These are phyloP conservation scores for Aspergillus tamarii DNA, from an alignment of 2,329 filamentous ascomycete species.

Conservation along the genomic window DNA sequence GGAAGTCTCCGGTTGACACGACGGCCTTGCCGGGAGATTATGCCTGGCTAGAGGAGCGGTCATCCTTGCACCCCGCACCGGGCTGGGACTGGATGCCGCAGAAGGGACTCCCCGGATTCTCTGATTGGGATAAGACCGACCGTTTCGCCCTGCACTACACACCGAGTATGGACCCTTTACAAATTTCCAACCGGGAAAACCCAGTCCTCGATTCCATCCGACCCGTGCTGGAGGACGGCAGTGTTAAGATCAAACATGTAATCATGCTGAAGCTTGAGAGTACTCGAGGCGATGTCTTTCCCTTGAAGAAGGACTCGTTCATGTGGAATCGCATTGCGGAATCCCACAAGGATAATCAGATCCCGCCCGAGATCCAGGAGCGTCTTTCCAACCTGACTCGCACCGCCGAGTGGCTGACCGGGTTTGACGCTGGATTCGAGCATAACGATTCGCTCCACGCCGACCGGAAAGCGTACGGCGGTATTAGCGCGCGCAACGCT, in stretches of 20 bases:
- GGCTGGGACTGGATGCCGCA: slow-evolving; percentile 31
- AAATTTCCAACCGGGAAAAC: slow-evolving; percentile 44
- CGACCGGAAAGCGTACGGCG: slow-evolving; percentile 38
- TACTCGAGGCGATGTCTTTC: slow-evolving; percentile 51
- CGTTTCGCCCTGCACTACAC: slow-evolving; percentile 34
- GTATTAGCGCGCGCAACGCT: slow-evolving; percentile 46
- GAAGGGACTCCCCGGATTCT: slow-evolving; percentile 27
- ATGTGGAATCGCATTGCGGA: slow-evolving; percentile 40
- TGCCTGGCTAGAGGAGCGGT: slow-evolving; percentile 22
- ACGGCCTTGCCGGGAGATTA: slow-evolving; percentile 25
- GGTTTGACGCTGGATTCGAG: slow-evolving; percentile 30
- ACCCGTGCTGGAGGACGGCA: slow-evolving; percentile 25
- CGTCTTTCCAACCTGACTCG: slow-evolving; percentile 33
- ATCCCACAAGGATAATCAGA: slow-evolving; percentile 36
- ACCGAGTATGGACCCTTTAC: slow-evolving; percentile 43
- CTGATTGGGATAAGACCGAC: slow-evolving; percentile 26
- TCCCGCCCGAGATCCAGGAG: slow-evolving; percentile 36
- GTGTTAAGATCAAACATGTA: slow-evolving; percentile 48
- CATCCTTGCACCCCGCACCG: slow-evolving; percentile 24
- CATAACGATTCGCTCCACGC: slow-evolving; percentile 23
- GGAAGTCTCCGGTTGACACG: slow-evolving; percentile 24
- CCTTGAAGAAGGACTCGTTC: slow-evolving; percentile 45
- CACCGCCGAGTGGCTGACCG: slow-evolving; percentile 34
- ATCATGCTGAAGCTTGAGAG: slow-evolving; percentile 52
- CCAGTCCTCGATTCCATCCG: slow-evolving; percentile 1